Evolutionary conservation across 192 early-diverging fungal species (phyloP).

Genomic region (Backusella macrospora): DNA sequence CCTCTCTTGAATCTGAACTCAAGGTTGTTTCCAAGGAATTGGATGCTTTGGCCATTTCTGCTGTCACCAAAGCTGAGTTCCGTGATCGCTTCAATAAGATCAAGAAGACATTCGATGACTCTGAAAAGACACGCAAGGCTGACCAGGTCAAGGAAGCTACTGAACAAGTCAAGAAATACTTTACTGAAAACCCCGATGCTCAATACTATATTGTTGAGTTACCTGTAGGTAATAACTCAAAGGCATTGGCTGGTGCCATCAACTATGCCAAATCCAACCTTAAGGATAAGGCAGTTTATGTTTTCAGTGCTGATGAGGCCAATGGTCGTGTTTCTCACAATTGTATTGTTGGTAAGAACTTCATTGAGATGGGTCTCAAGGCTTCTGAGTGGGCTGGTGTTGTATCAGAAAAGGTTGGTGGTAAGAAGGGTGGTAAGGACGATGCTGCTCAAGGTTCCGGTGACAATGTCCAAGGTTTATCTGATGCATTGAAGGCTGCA

Average conservation of each 20-base stretch:
- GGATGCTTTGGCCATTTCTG: constrained; percentile 78
- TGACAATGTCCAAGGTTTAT: constrained; percentile 59
- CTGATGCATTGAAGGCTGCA: constrained; percentile 78
- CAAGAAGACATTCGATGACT: constrained; percentile 85
- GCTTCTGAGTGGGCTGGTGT: constrained; percentile 90
- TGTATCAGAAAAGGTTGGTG: constrained; percentile 82
- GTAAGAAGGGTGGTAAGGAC: constrained; percentile 94
- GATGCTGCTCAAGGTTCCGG: constrained; percentile 93
- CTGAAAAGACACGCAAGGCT: constrained; percentile 88
- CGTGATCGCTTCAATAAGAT: constrained; percentile 71
- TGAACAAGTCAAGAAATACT: constrained; percentile 73
- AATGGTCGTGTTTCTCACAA: constrained; percentile 75
- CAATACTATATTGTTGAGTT: constrained; percentile 61
- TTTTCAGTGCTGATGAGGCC: constrained; percentile 76
- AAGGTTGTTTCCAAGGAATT: constrained; percentile 82
- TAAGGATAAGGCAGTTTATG: constrained; percentile 83
- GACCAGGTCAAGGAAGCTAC: constrained; percentile 80
- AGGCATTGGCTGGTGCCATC: constrained; percentile 82
- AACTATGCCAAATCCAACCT: constrained; percentile 74
- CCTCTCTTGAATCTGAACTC: constrained; percentile 73
- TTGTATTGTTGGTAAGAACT: constrained; percentile 80
- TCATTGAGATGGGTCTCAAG: constrained; percentile 80
- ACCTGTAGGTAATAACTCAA: constrained; percentile 77
- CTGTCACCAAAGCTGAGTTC: constrained; percentile 74
- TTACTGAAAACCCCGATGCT: constrained; percentile 67